phyloP scores from a whole-genome alignment of 345 rosid genomes.

The Triadica sebifera region DNA sequence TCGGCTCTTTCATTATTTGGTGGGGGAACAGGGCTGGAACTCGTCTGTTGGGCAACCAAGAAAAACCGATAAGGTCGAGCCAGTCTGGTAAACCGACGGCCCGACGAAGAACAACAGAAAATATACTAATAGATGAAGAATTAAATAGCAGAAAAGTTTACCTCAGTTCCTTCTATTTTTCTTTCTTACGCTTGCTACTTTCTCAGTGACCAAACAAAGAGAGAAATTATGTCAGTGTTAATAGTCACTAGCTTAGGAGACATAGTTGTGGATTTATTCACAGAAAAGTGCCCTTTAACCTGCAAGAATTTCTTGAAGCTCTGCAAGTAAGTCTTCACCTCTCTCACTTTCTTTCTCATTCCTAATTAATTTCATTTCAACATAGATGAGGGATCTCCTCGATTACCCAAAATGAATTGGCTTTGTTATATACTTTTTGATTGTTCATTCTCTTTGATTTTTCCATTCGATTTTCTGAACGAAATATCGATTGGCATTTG shows the following conservation, averaged over 20 bases:
- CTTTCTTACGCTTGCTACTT: not conserved
- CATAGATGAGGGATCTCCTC: not conserved
- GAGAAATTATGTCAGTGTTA: conserved; percentile 62
- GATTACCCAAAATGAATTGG: not conserved
- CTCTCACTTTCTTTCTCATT: not conserved
- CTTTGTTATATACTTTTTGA: not conserved
- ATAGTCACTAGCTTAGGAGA: conserved; percentile 84
- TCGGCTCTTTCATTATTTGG: too few relatives aligned
- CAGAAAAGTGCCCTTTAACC: conserved; percentile 72
- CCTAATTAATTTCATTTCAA: conserved; percentile 1
- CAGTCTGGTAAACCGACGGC: not conserved
- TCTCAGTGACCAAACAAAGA: conserved; percentile 11
- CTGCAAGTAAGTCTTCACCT: conserved; percentile 56
- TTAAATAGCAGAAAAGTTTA: not conserved
- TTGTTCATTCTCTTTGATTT: not conserved
- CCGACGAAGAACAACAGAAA: not conserved
- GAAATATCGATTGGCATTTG: not conserved
- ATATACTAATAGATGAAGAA: not conserved
- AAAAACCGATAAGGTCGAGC: not conserved
- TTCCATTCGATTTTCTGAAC: not conserved
- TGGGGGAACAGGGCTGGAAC: too few relatives aligned
- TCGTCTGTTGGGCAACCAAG: not conserved
- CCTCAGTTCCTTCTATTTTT: not conserved
- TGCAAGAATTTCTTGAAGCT: conserved; percentile 93
- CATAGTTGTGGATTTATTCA: conserved; percentile 62